Percentiles rank a stretch among this genome's conserved stretches.
Evolutionary conservation across 805 yeast genomes (phyloP).

Genomic region (Sungouiozyma ichnusensis): DNA sequence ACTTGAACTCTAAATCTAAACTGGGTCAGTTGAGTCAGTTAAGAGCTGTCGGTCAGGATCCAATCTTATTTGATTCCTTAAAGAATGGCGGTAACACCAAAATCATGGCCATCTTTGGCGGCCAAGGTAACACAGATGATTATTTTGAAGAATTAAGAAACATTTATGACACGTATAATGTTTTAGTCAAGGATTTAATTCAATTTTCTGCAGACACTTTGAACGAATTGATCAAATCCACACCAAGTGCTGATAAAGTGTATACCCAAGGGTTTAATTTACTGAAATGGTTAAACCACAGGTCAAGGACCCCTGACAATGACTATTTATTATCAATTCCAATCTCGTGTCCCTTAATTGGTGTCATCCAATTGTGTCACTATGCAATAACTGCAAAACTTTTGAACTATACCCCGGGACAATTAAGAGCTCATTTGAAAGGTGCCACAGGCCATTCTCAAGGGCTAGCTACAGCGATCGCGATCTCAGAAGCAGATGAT

Average conservation of each 20-base stretch:
- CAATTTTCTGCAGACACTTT: constrained; percentile 58
- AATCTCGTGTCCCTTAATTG: constrained; percentile 93
- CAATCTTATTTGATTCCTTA: constrained; percentile 56
- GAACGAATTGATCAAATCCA: constrained; percentile 54
- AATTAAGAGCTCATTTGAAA: constrained; percentile 53
- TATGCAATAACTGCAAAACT: constrained; percentile 79
- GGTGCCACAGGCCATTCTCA: constrained; percentile 88
- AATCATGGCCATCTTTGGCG: constrained; percentile 86
- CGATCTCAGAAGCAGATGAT: constrained; percentile 68
- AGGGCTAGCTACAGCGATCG: constrained; percentile 87
- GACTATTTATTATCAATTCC: constrained; percentile 87
- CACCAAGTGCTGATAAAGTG: constrained; percentile 72
- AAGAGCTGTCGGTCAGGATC: constrained; percentile 7
- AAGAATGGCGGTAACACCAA: constrained; percentile 41
- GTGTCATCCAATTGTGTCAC: constrained; percentile 91
- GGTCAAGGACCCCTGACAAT: constrained; percentile 78
- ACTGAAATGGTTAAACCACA: constrained; percentile 74
- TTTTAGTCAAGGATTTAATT: constrained; percentile 63
- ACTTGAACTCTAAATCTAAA: constrained; percentile 50
- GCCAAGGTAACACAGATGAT: constrained; percentile 98
- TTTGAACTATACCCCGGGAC: constrained; percentile 83
- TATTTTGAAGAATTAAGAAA: constrained; percentile 94
- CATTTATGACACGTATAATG: constrained; percentile 64
- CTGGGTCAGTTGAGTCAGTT: constrained; percentile 23
- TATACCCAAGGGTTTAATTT: constrained; percentile 91